Base-by-base conservation (phyloP, 768 basidiomycete genomes). In the Fomitopsis serialis region DNA sequence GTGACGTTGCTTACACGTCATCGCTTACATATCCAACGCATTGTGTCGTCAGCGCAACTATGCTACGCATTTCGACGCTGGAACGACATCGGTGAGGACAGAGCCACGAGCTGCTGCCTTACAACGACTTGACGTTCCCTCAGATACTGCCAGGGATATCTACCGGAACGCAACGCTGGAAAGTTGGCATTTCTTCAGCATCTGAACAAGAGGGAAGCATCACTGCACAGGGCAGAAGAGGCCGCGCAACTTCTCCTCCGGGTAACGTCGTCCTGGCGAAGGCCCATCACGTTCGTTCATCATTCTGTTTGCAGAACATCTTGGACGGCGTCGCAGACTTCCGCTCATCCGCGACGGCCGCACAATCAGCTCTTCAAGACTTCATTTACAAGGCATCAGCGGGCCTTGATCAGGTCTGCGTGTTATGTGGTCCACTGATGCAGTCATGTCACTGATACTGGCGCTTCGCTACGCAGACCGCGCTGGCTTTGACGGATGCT, bases 61-160 rank as follows among this genome's bases (percentile, higher is more conserved):
- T 90, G 89, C 67, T 81, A 81, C 65, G 84, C 86, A 3, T 89
- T 84, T 68, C 76, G 81, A 52, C 76, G 81, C 42, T 85, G 84
- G 84, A 78, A 83, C 58, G 88, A 89, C 59, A 84, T 89, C 37
- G 88, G 89, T 85, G 61, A 48, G 67, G 52, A 2, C 43, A 13
- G n/a, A 24, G n/a, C 21, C 10, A 5, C 44, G 24, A 35, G 24
- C 17, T 19, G 23, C 37, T 25, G 5, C 35, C 29, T 40, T 32
- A 19, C 17, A 25, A 22, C 32, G 21, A 32, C 40, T 53, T 37
- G 48, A 27, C 2, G 15, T 43, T 17, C 12, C 37, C 15, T 29
- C 58, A 87, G 84, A 87, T 53, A 70, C 72, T 17, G 87, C 88
- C 7, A 79, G 76, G 58, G 78, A 84, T 45, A 74, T 87, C 21